Conservation (phyloP, 2,329 filamentous ascomycete species). For the Ophiocordyceps sinensis region DNA sequence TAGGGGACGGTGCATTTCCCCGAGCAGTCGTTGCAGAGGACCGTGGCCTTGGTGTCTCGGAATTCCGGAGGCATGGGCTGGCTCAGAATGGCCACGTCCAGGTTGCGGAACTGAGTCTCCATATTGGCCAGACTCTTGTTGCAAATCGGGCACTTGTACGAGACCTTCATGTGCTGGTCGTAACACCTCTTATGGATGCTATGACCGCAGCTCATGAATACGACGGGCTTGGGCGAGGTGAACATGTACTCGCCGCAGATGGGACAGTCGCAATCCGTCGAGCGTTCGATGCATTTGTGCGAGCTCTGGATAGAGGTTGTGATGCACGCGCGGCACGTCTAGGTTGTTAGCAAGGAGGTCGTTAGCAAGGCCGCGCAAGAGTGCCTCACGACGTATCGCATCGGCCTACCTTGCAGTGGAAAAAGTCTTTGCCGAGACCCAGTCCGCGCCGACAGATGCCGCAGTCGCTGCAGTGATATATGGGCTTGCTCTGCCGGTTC, state of each 20-base stretch:
- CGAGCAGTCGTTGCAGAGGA: slow-evolving; percentile 91
- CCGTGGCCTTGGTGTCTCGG: slow-evolving; percentile 60
- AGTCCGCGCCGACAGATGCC: slow-evolving; percentile 86
- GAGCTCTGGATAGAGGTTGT: slow-evolving; percentile 71
- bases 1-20: slow-evolving; percentile 76
- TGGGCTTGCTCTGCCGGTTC: slow-evolving; percentile 75
- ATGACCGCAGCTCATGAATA: slow-evolving; percentile 92
- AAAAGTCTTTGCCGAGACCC: slow-evolving; percentile 90
- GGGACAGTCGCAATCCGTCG: slow-evolving; percentile 89
- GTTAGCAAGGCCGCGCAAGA: slow-evolving; percentile 4
- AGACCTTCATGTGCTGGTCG: slow-evolving; percentile 71
- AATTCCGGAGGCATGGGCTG: slow-evolving; percentile 91
- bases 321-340: slow-evolving; percentile 90
- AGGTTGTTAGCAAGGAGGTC: slow-evolving; percentile 1
- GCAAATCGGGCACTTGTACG: slow-evolving; percentile 94
- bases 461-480: slow-evolving; percentile 93
- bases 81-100: slow-evolving; percentile 72
- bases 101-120: slow-evolving; percentile 83
- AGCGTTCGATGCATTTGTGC: slow-evolving; percentile 88
- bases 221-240: slow-evolving; percentile 72
- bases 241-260: slow-evolving; percentile 97
- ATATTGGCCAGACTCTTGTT: slow-evolving; percentile 96
- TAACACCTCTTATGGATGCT: slow-evolving; percentile 90
- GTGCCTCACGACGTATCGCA: not conserved
- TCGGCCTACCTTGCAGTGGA: slow-evolving; percentile 77